phyloP scores from a whole-genome alignment of 2,329 filamentous ascomycete genomes.

The Scorias spongiosa region DNA sequence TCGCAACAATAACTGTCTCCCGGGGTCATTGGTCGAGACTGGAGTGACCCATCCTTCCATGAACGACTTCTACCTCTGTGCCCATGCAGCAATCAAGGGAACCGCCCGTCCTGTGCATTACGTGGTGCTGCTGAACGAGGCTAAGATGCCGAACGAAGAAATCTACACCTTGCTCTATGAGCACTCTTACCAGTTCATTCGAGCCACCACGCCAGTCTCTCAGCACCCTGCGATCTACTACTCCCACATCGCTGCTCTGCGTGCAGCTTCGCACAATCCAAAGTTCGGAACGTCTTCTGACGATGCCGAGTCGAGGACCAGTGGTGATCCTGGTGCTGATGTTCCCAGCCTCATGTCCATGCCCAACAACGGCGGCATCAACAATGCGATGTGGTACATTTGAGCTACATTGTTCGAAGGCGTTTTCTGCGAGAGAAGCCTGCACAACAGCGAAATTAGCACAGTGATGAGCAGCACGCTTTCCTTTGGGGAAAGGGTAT shows the following conservation, averaged over 20 bases:
- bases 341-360: constrained; percentile 24
- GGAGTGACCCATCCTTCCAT: constrained; percentile 86
- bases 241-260: constrained; percentile 72
- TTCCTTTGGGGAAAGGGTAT: too few species aligned
- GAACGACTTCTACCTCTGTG: constrained; percentile 68
- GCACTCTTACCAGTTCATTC: constrained; percentile 83
- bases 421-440: too few species aligned
- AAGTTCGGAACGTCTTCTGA: constrained; percentile 17
- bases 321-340: constrained; percentile 12
- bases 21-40: constrained; percentile 73
- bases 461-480: too few species aligned
- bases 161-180: constrained; percentile 86
- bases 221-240: constrained; percentile 87
- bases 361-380: constrained; percentile 24
- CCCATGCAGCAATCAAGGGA: constrained; percentile 74
- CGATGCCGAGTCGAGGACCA: constrained; percentile 8
- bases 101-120: constrained; percentile 79
- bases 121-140: constrained; percentile 74
- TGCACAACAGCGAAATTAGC: too few species aligned
- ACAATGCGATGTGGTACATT: constrained; percentile 36
- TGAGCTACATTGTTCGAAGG: constrained; percentile 9
- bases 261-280: constrained; percentile 62
- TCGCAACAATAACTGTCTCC: constrained; percentile 64
- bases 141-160: constrained; percentile 47
- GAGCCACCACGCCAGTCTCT: constrained; percentile 85